These are phyloP conservation scores for Phyllosticta citriasiana DNA, from an alignment of 2,329 filamentous ascomycete genomes.

Conservation along the genomic window DNA sequence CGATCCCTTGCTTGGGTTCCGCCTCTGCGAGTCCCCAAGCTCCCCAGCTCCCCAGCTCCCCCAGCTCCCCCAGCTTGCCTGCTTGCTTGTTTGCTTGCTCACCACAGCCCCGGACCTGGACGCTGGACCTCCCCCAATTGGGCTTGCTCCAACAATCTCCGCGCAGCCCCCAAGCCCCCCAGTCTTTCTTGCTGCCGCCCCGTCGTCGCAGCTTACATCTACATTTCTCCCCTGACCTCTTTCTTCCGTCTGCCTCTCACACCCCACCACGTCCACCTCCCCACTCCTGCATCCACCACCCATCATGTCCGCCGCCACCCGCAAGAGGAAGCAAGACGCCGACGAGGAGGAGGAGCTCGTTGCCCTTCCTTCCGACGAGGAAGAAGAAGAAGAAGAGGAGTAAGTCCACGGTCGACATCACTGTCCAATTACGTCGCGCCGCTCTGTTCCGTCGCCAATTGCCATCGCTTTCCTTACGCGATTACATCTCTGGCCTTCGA, in stretches of 20 bases:
- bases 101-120: neutral
- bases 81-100: neutral
- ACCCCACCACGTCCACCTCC: neutral
- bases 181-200: neutral
- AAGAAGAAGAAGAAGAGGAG: slow-evolving; percentile 6
- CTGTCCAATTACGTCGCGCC: slow-evolving; percentile 2
- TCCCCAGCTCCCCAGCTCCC: neutral
- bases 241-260: neutral
- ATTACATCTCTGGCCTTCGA: neutral
- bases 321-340: slow-evolving; percentile 12
- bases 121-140: neutral
- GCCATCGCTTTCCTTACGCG: slow-evolving; percentile 1
- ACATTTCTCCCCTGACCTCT: neutral
- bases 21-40: neutral
- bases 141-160: neutral
- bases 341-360: slow-evolving; percentile 10
- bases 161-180: neutral
- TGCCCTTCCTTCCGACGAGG: slow-evolving; percentile 9
- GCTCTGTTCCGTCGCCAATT: slow-evolving; percentile 1
- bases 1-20: neutral
- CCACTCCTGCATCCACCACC: neutral
- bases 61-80: neutral
- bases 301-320: slow-evolving; percentile 6
- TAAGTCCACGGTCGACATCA: slow-evolving; percentile 1
- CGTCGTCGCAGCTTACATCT: neutral